Percentiles rank a stretch among this genome's conserved stretches.
Evolutionary conservation across 129 eudicot genomes (phyloP).

Genomic region (Centaurea solstitialis): DNA sequence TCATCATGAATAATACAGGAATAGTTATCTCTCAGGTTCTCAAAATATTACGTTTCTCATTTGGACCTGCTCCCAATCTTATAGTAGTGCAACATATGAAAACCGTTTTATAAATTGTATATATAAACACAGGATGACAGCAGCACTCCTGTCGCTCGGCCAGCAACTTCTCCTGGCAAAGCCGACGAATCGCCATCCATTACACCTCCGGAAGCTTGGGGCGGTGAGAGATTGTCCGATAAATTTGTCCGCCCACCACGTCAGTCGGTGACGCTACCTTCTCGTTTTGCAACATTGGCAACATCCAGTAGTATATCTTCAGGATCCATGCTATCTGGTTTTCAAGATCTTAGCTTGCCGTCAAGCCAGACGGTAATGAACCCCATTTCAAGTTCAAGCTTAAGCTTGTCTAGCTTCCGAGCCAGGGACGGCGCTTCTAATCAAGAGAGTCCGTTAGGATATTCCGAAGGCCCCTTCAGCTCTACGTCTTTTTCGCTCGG

Average conservation of each 20-base stretch:
- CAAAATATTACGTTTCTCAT: not conserved
- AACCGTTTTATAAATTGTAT: not conserved
- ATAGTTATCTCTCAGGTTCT: not conserved
- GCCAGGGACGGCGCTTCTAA: slow-evolving; percentile 46
- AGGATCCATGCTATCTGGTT: slow-evolving; percentile 58
- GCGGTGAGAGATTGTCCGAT: slow-evolving; percentile 75
- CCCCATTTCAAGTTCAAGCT: slow-evolving; percentile 37
- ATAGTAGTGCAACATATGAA: not conserved
- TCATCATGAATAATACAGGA: not conserved
- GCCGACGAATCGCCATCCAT: slow-evolving; percentile 68
- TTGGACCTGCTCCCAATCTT: not conserved
- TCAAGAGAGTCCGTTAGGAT: slow-evolving; percentile 52
- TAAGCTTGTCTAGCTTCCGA: slow-evolving; percentile 45
- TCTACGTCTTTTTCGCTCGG: slow-evolving; percentile 51
- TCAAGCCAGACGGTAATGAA: slow-evolving; percentile 39
- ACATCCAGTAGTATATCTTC: slow-evolving; percentile 52
- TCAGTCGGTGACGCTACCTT: slow-evolving; percentile 57
- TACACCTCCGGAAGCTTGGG: slow-evolving; percentile 99
- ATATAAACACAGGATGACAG: slow-evolving; percentile 60
- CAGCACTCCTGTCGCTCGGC: slow-evolving; percentile 44
- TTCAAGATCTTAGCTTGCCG: slow-evolving; percentile 61
- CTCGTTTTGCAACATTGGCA: slow-evolving; percentile 60
- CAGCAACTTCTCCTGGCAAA: slow-evolving; percentile 49
- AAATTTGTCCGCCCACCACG: slow-evolving; percentile 51
- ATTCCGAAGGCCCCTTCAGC: slow-evolving; percentile 52